A percentile compares a stretch with the other conserved stretches of the same genome.
phyloP scores from a whole-genome alignment of 352 stramenopile species.

The Globisporangium irregulare region DNA sequence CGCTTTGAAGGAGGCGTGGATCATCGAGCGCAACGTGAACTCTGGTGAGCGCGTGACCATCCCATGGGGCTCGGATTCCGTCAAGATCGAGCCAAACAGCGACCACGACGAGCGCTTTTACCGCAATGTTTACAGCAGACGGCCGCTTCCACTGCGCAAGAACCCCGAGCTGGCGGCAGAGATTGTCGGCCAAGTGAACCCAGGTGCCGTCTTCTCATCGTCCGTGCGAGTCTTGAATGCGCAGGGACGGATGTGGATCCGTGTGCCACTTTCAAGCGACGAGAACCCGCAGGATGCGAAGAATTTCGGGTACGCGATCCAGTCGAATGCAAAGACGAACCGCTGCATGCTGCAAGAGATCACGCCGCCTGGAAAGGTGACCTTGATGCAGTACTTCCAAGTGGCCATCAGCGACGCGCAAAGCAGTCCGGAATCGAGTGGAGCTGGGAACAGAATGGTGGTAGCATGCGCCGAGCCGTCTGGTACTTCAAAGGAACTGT shows the following conservation, averaged over 20 bases:
- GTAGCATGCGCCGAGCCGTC: slow-evolving; percentile 41
- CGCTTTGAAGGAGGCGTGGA: slow-evolving; percentile 40
- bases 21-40: slow-evolving; percentile 76
- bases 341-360: slow-evolving; percentile 77
- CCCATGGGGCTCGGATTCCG: slow-evolving; percentile 42
- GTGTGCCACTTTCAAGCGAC: slow-evolving; percentile 35
- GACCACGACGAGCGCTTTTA: slow-evolving; percentile 64
- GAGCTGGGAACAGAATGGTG: neutral
- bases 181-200: slow-evolving; percentile 51
- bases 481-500: slow-evolving; percentile 40
- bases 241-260: slow-evolving; percentile 65
- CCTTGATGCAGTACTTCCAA: slow-evolving; percentile 56
- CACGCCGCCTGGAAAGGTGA: slow-evolving; percentile 47
- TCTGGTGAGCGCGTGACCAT: slow-evolving; percentile 59
- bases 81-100: slow-evolving; percentile 26
- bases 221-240: slow-evolving; percentile 50
- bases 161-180: slow-evolving; percentile 43
- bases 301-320: slow-evolving; percentile 67
- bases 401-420: slow-evolving; percentile 5
- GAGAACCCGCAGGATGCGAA: slow-evolving; percentile 37
- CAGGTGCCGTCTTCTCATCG: slow-evolving; percentile 53
- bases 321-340: slow-evolving; percentile 78
- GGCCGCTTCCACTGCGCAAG: slow-evolving; percentile 50
- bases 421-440: slow-evolving; percentile 16
- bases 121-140: slow-evolving; percentile 60